Percentiles rank a stretch among this genome's conserved stretches.
phyloP scores from a whole-genome alignment of 2,329 filamentous ascomycete genomes.

The Chrysoporthe austroafricana region DNA sequence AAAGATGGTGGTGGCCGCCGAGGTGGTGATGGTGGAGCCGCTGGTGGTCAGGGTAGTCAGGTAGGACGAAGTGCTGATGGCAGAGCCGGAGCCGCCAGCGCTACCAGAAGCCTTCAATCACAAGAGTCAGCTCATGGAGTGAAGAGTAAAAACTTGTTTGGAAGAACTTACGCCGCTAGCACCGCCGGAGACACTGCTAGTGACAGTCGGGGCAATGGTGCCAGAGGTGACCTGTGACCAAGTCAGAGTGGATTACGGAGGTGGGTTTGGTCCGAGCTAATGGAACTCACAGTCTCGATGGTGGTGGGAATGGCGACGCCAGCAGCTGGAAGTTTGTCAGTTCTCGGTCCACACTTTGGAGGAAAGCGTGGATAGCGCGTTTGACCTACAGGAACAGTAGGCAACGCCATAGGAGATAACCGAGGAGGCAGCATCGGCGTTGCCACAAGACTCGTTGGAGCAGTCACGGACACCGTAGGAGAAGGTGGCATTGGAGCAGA shows the following conservation, averaged over 20 bases:
- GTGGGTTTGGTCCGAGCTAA: not conserved
- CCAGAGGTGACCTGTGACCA: slow-evolving; percentile 25
- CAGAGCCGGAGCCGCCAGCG: slow-evolving; percentile 29
- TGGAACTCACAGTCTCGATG: slow-evolving; percentile 31
- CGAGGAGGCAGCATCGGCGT: slow-evolving; percentile 38
- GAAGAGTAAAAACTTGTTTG: slow-evolving; percentile 1
- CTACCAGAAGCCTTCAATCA: slow-evolving; percentile 9
- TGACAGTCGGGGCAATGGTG: slow-evolving; percentile 31
- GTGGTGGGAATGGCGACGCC: slow-evolving; percentile 43
- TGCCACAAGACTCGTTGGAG: slow-evolving; percentile 47
- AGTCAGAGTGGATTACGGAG: slow-evolving; percentile 5
- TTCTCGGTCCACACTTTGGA: slow-evolving; percentile 12
- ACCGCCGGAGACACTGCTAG: slow-evolving; percentile 22
- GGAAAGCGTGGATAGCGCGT: too few relatives aligned
- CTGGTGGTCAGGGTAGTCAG: slow-evolving; percentile 42
- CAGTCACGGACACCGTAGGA: slow-evolving; percentile 57
- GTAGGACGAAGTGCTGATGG: slow-evolving; percentile 43
- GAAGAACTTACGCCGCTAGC: slow-evolving; percentile 19
- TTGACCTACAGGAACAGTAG: slow-evolving; percentile 44
- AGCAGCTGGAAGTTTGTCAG: slow-evolving; percentile 35
- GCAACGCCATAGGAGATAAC: slow-evolving; percentile 45
- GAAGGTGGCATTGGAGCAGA: slow-evolving; percentile 53
- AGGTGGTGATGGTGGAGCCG: slow-evolving; percentile 39
- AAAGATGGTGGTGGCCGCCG: slow-evolving; percentile 43
- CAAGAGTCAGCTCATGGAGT: not conserved